Conservation (phyloP, 2,329 filamentous ascomycete genomes). For the Orbilia blumenaviensis region DNA sequence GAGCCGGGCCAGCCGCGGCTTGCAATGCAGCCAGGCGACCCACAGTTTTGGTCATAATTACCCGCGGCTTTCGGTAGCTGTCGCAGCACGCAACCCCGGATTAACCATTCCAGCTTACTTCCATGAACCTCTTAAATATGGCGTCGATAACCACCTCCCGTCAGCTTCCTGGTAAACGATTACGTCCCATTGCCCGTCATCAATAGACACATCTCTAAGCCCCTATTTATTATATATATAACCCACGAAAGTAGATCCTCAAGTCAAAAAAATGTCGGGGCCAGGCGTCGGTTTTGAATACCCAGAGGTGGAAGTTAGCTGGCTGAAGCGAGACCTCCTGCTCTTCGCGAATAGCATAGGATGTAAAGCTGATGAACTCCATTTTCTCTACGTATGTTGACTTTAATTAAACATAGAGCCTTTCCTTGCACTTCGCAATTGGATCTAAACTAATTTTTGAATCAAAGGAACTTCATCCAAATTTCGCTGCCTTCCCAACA, state of each 20-base stretch:
- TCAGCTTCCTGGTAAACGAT: neutral
- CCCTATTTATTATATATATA: no score
- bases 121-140: constrained; percentile 10
- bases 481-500: constrained; percentile 88
- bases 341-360: constrained; percentile 93
- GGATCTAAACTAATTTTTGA: neutral
- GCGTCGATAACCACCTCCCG: neutral
- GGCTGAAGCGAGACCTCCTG: constrained; percentile 86
- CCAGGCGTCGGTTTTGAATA: constrained; percentile 73
- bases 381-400: constrained; percentile 82
- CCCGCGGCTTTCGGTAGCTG: constrained; percentile 38
- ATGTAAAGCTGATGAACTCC: constrained; percentile 82
- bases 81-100: constrained; percentile 11
- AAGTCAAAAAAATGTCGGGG: constrained; percentile 14
- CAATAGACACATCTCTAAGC: no score
- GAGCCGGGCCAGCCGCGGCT: constrained; percentile 29
- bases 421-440: neutral
- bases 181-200: neutral
- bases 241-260: neutral
- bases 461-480: constrained; percentile 80
- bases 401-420: neutral
- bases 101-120: neutral
- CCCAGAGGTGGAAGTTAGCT: constrained; percentile 77
- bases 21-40: neutral
- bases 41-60: constrained; percentile 10